These are phyloP conservation scores for Ensete glaucum DNA, from an alignment of 176 grass and related monocot species.

Conservation along the genomic window DNA sequence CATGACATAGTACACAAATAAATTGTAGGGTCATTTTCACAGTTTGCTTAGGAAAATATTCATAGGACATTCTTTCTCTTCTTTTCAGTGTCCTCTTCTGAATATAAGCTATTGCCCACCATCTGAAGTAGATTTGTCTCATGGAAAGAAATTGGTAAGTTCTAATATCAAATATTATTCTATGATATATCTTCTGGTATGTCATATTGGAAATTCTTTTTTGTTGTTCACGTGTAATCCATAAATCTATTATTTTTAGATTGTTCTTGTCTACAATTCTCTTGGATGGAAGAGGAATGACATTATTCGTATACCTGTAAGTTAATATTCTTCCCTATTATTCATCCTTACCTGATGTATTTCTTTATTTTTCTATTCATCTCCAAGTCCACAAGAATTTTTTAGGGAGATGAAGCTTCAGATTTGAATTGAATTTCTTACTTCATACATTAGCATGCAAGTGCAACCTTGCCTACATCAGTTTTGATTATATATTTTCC, in stretches of 20 bases:
- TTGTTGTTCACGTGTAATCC: background rate
- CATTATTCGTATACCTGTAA: slow-evolving; percentile 79
- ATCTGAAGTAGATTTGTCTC: slow-evolving; percentile 53
- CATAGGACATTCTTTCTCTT: background rate
- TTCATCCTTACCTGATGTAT: background rate
- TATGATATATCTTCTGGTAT: slow-evolving; percentile 18
- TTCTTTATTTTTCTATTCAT: slow-evolving; percentile 6
- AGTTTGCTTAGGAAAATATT: background rate
- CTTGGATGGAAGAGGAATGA: slow-evolving; percentile 93
- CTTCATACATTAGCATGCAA: background rate
- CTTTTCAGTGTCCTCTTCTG: slow-evolving; percentile 80
- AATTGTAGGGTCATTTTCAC: background rate
- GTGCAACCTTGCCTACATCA: background rate
- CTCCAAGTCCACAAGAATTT: slow-evolving; percentile 3
- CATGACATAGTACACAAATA: background rate
- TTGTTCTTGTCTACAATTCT: slow-evolving; percentile 81
- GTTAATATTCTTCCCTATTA: slow-evolving; percentile 1
- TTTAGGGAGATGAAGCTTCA: background rate
- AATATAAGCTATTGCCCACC: slow-evolving; percentile 83
- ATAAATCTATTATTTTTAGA: slow-evolving; percentile 36
- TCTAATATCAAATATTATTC: no score
- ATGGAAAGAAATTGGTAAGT: slow-evolving; percentile 77
- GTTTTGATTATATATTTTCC: background rate
- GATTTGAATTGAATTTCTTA: background rate
- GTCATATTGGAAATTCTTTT: slow-evolving; percentile 3